Conservation (phyloP, 2,329 filamentous ascomycete genomes). For the Pyricularia grisea region DNA sequence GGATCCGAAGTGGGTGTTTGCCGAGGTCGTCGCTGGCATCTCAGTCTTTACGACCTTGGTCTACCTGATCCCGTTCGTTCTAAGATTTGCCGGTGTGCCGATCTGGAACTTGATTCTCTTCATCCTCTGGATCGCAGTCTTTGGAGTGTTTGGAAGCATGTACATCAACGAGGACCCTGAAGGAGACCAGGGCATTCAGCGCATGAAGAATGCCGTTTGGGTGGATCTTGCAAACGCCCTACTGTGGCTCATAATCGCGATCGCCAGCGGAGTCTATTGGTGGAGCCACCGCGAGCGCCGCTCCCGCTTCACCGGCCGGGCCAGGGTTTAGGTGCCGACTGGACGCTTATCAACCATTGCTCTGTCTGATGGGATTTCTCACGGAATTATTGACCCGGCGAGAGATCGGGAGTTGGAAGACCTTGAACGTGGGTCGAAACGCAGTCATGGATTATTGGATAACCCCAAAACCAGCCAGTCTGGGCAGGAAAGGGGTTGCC, state of each 20-base stretch:
- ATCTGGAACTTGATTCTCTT: slow-evolving; percentile 64
- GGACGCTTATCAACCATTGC: neutral
- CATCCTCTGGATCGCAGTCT: slow-evolving; percentile 71
- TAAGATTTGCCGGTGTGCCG: slow-evolving; percentile 45
- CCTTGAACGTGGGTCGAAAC: neutral
- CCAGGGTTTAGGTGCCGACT: slow-evolving; percentile 30
- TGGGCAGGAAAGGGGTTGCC: neutral
- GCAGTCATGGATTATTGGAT: neutral
- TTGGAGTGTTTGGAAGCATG: slow-evolving; percentile 73
- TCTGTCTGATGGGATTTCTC: neutral
- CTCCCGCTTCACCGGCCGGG: slow-evolving; percentile 50
- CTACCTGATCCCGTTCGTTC: slow-evolving; percentile 55
- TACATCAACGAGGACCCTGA: slow-evolving; percentile 63
- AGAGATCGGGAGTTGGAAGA: neutral
- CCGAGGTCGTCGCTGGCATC: slow-evolving; percentile 58
- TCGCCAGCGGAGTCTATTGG: slow-evolving; percentile 49
- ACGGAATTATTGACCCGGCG: neutral
- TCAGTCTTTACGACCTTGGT: slow-evolving; percentile 54
- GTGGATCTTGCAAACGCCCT: slow-evolving; percentile 66
- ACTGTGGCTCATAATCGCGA: slow-evolving; percentile 61
- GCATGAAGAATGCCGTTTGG: slow-evolving; percentile 86
- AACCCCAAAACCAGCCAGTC: neutral
- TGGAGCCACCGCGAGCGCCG: slow-evolving; percentile 41
- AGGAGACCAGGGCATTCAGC: slow-evolving; percentile 51
- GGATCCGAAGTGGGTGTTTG: slow-evolving; percentile 70